A percentile compares a stretch with the other conserved stretches of the same genome.
These are phyloP conservation scores for Aspergillus novofumigatus DNA, from an alignment of 2,329 filamentous ascomycete species.

Conservation along the genomic window DNA sequence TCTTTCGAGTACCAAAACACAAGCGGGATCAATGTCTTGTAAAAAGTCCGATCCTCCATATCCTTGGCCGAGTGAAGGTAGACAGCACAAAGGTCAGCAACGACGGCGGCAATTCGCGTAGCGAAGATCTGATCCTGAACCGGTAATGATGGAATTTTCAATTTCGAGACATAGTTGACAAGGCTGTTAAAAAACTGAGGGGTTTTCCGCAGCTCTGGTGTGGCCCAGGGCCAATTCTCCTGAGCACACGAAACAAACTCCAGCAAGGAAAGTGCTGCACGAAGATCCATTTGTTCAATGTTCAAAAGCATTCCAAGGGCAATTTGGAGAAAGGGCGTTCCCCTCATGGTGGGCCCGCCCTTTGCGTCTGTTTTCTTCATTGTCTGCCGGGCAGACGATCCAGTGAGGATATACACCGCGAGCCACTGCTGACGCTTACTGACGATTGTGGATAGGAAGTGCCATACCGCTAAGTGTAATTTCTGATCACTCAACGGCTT, in stretches of 20 bases:
- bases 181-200: constrained; percentile 68
- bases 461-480: constrained; percentile 72
- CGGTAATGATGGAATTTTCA: constrained; percentile 51
- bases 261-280: constrained; percentile 69
- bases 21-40: constrained; percentile 68
- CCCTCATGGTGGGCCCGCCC: constrained; percentile 47
- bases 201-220: constrained; percentile 72
- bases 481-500: constrained; percentile 64
- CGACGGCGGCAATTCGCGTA: constrained; percentile 70
- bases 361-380: constrained; percentile 50
- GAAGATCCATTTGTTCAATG: constrained; percentile 61
- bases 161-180: constrained; percentile 62
- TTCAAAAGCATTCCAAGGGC: constrained; percentile 67
- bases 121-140: constrained; percentile 50
- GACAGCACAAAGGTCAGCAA: constrained; percentile 86
- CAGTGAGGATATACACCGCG: constrained; percentile 86
- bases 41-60: constrained; percentile 62
- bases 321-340: constrained; percentile 66
- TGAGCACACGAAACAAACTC: constrained; percentile 85
- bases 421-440: constrained; percentile 94
- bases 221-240: constrained; percentile 94
- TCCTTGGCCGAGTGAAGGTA: constrained; percentile 84
- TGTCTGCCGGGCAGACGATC: constrained; percentile 74
- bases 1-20: constrained; percentile 76
- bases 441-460: constrained; percentile 78